Base-by-base conservation (phyloP, 129 eudicot species). In the Lonicera japonica region DNA sequence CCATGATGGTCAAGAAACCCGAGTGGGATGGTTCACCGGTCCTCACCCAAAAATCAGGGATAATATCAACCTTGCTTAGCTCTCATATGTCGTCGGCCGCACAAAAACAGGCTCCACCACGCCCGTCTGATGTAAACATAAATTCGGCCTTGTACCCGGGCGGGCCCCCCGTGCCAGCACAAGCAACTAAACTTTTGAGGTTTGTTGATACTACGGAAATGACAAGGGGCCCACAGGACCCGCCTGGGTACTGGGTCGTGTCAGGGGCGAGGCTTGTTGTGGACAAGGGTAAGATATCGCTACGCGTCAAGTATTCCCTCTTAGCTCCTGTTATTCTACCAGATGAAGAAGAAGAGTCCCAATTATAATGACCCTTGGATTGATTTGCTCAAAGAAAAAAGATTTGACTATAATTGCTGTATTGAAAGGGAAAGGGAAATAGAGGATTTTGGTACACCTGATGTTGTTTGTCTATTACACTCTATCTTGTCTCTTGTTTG, bases 251-350 rank as follows among this genome's bases (percentile, higher is more conserved):
- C 65, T 86, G 95, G 95, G 82, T 71, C 21, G 95, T 82, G 34
- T 86, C 95, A n/a, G 95, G 95, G 8, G 95, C 82, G n/a, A 75
- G 84, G 74, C 84, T 86, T 13, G 70, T 82, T 67, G 95, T 77
- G 11, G 95, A 86, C 15, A 64, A 69, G 62, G 82, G 86, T 56
- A 86, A 82, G 79, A 79, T 86, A 68, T 79, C 86, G 15, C 41
- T 86, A 41, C 82, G 86, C 0, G 89, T 66, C 0, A 86, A 86
- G 67, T 86, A 68, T 58, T 82, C 95, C n/a, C 78, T 86, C 48
- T 73, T 86, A 54, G 79, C 95, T 54, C 36, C 36, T 29, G 89
- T 79, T 56, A 41, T 74, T 77, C 24, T 70, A 10, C 59, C 71
- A 51, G 88, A 84, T 59, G 84, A 85, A 48, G 72, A 81, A 29